Evolutionary conservation across 148 eudicot genomes (phyloP).

Genomic region (Oxyria digyna): DNA sequence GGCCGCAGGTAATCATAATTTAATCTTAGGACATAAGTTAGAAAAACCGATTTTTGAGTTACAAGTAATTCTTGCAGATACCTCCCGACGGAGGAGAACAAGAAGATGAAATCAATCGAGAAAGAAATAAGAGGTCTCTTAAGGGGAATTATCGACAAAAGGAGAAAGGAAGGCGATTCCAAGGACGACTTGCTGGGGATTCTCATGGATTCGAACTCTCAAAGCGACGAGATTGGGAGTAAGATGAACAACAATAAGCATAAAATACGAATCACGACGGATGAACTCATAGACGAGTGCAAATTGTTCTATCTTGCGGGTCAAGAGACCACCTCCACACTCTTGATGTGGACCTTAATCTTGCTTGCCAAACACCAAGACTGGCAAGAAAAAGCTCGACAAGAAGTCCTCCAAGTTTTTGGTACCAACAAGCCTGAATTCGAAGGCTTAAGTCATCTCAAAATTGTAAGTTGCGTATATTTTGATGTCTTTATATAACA

Average conservation of each 20-base stretch:
- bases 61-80: slow-evolving; percentile 5
- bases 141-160: slow-evolving; percentile 17
- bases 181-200: slow-evolving; percentile 24
- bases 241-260: not conserved
- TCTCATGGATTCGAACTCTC: slow-evolving; percentile 15
- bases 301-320: slow-evolving; percentile 17
- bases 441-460: slow-evolving; percentile 24
- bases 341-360: slow-evolving; percentile 18
- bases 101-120: slow-evolving; percentile 11
- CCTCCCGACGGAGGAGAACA: slow-evolving; percentile 16
- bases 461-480: slow-evolving; percentile 17
- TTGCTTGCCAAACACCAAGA: slow-evolving; percentile 15
- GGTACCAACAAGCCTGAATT: slow-evolving; percentile 22
- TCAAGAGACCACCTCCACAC: slow-evolving; percentile 16
- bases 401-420: slow-evolving; percentile 21
- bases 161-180: slow-evolving; percentile 9
- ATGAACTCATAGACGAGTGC: slow-evolving; percentile 16
- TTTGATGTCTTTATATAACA: not conserved
- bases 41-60: no score
- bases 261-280: slow-evolving; percentile 7
- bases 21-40: no score
- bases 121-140: slow-evolving; percentile 3
- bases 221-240: not conserved
- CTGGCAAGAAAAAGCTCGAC: slow-evolving; percentile 18
- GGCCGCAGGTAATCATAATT: slow-evolving; percentile 20